Evolutionary conservation across 2,329 filamentous ascomycete species (phyloP).

Genomic region (Trichoderma citrinoviride): DNA sequence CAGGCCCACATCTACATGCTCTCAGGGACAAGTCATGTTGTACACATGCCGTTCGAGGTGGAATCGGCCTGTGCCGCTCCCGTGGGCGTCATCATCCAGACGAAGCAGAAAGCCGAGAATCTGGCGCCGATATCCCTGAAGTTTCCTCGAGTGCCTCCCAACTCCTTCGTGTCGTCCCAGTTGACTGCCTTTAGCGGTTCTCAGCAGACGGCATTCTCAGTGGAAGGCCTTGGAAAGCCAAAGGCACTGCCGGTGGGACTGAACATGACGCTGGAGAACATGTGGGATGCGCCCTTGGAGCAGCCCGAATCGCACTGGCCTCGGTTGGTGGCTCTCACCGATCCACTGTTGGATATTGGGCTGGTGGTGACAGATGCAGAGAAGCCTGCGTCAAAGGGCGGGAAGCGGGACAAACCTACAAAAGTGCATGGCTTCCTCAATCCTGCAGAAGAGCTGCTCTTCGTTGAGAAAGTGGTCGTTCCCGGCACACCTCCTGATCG

Average conservation of each 20-base stretch:
- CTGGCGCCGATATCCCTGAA: constrained; percentile 52
- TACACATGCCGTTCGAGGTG: constrained; percentile 93
- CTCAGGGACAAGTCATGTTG: constrained; percentile 79
- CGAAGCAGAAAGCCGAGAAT: constrained; percentile 61
- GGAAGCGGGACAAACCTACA: constrained; percentile 34
- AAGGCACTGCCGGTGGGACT: constrained; percentile 54
- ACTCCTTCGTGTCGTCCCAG: constrained; percentile 77
- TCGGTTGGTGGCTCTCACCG: constrained; percentile 77
- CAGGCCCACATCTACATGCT: constrained; percentile 94
- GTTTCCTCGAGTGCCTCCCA: constrained; percentile 66
- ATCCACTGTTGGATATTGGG: constrained; percentile 82
- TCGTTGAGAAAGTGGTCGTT: constrained; percentile 68
- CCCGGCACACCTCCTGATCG: constrained; percentile 41
- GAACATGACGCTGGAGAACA: constrained; percentile 54
- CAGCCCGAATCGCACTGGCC: constrained; percentile 62
- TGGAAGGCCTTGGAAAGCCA: constrained; percentile 54
- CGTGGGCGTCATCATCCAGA: constrained; percentile 79
- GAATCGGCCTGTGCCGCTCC: constrained; percentile 82
- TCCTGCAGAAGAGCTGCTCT: constrained; percentile 76
- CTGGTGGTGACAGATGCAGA: constrained; percentile 67
- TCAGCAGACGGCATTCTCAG: constrained; percentile 53
- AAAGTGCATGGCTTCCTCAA: constrained; percentile 61
- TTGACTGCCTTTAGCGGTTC: constrained; percentile 52
- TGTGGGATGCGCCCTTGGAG: constrained; percentile 55
- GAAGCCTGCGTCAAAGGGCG: constrained; percentile 33